Evolutionary conservation across 345 rosid genomes (phyloP).

Genomic region (Euclidium syriacum): DNA sequence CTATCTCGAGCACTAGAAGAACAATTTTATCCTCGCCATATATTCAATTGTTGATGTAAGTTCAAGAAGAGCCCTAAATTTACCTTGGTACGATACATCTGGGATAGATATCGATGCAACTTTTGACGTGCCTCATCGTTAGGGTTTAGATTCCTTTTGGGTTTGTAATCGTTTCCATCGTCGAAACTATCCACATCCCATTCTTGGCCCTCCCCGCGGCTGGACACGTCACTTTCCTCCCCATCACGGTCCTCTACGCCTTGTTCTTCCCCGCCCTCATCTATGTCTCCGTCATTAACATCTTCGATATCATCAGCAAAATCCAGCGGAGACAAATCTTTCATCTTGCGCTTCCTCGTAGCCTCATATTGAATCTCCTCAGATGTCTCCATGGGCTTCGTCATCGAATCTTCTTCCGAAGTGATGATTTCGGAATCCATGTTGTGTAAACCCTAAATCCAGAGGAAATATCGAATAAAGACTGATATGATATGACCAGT

Average conservation of each 20-base stretch:
- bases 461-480: no score
- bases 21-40: no score
- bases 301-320: neutral
- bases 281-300: neutral
- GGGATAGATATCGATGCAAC: neutral
- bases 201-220: constrained; percentile 11
- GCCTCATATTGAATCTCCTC: neutral
- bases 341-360: neutral
- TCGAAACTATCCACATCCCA: constrained; percentile 22
- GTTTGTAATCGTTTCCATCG: neutral
- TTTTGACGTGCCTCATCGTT: constrained; percentile 1
- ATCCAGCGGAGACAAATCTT: no score
- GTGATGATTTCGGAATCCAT: neutral
- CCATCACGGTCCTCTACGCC: neutral
- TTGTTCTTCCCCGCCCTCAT: neutral
- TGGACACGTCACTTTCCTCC: neutral
- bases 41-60: no score
- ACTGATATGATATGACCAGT: no score
- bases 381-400: neutral
- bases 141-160: neutral
- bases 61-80: no score
- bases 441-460: neutral
- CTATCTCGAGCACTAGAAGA: no score
- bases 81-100: constrained; percentile 4
- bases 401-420: no score